These are phyloP conservation scores for Nakaseomyces kungkrabaensis DNA, from an alignment of 1,139 yeast species.

Conservation along the genomic window DNA sequence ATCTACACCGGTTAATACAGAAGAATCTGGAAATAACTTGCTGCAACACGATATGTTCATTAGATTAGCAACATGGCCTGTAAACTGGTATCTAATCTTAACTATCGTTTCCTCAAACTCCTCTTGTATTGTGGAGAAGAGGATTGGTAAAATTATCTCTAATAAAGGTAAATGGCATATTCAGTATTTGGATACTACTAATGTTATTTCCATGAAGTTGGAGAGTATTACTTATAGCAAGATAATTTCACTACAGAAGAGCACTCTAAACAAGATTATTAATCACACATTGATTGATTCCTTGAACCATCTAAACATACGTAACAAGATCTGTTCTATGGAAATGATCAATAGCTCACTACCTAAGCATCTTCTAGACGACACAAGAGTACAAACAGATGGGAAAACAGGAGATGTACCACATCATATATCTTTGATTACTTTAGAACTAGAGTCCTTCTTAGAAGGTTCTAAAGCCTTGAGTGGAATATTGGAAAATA, in stretches of 20 bases:
- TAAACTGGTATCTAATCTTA: slow-evolving; percentile 58
- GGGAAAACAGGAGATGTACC: slow-evolving; percentile 9
- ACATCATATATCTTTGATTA: slow-evolving; percentile 16
- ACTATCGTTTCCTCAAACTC: slow-evolving; percentile 39
- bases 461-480: slow-evolving; percentile 25
- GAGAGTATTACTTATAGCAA: slow-evolving; percentile 39
- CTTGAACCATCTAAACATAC: slow-evolving; percentile 32
- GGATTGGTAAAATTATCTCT: slow-evolving; percentile 55
- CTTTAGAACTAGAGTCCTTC: slow-evolving; percentile 26
- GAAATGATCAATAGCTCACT: slow-evolving; percentile 11
- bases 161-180: slow-evolving; percentile 55
- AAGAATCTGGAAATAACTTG: slow-evolving; percentile 6
- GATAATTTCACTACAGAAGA: slow-evolving; percentile 40
- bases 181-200: slow-evolving; percentile 36
- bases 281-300: slow-evolving; percentile 59
- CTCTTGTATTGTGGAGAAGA: slow-evolving; percentile 36
- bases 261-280: slow-evolving; percentile 50
- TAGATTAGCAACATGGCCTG: slow-evolving; percentile 55
- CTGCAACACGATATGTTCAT: slow-evolving; percentile 43
- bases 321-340: slow-evolving; percentile 20
- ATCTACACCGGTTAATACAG: slow-evolving; percentile 12
- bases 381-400: slow-evolving; percentile 1
- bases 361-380: slow-evolving; percentile 19
- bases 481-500: slow-evolving; percentile 22
- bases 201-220: slow-evolving; percentile 22